phyloP scores from a whole-genome alignment of 768 basidiomycete genomes.

The Mycena haematopus region DNA sequence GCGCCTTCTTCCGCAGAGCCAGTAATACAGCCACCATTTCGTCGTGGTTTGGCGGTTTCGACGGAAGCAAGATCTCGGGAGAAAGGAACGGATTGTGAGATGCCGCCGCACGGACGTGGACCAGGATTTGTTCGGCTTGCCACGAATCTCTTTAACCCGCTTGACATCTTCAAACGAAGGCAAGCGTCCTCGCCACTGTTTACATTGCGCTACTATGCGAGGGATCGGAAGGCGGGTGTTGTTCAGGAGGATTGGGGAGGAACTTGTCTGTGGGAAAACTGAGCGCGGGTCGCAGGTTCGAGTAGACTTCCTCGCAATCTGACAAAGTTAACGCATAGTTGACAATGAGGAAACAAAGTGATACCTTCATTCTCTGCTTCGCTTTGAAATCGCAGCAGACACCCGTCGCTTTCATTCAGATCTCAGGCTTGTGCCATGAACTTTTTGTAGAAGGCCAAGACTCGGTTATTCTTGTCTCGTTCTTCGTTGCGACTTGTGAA shows the following conservation, averaged over 20 bases:
- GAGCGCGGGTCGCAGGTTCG: constrained; percentile 59
- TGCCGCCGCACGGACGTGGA: constrained; percentile 64
- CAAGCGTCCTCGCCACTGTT: constrained; percentile 50
- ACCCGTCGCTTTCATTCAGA: constrained; percentile 78
- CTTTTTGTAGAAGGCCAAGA: constrained; percentile 81
- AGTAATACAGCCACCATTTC: constrained; percentile 84
- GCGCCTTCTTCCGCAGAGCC: constrained; percentile 76
- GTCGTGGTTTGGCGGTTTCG: constrained; percentile 73
- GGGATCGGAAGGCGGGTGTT: constrained; percentile 19
- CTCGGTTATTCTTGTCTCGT: constrained; percentile 86
- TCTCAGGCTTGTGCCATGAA: constrained; percentile 87
- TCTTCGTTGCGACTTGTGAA: constrained; percentile 87
- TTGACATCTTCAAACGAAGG: constrained; percentile 40
- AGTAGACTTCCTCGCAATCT: constrained; percentile 74
- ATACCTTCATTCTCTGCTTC: constrained; percentile 77
- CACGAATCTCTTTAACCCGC: constrained; percentile 34
- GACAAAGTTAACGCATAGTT: constrained; percentile 10
- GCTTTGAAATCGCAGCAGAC: constrained; percentile 72
- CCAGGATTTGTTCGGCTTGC: constrained; percentile 31
- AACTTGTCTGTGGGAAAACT: constrained; percentile 57
- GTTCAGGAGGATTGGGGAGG: constrained; percentile 49
- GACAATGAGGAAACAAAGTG: constrained; percentile 28
- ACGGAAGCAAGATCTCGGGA: constrained; percentile 72
- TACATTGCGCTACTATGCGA: constrained; percentile 1
- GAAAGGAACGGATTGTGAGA: constrained; percentile 79